Percentiles rank a stretch among this genome's conserved stretches.
Conservation (phyloP, 768 basidiomycete genomes). For the Boletus sp. region DNA sequence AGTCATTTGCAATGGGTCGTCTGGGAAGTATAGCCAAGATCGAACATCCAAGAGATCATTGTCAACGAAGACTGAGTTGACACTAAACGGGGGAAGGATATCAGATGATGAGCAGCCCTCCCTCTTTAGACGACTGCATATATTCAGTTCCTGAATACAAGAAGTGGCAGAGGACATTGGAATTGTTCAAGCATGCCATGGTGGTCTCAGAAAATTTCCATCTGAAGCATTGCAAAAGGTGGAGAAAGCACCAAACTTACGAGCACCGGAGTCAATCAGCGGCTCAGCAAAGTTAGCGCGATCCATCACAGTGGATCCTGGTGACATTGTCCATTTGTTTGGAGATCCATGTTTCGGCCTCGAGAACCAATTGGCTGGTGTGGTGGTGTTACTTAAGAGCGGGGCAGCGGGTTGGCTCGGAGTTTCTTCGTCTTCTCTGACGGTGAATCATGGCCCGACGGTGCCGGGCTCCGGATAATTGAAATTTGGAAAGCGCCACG, state of each 20-base stretch:
- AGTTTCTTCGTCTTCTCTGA: conserved; percentile 26
- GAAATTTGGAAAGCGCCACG: too few species aligned
- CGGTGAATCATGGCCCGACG: conserved; percentile 46
- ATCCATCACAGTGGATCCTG: conserved; percentile 77
- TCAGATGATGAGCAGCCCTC: not conserved
- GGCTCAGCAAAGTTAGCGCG: conserved; percentile 82
- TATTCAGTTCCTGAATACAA: conserved; percentile 78
- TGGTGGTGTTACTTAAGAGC: conserved; percentile 84
- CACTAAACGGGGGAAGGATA: conserved; percentile 29
- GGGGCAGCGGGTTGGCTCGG: not conserved
- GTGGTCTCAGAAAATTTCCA: conserved; percentile 87
- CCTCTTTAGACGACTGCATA: conserved; percentile 2
- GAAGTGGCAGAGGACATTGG: conserved; percentile 87
- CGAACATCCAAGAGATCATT: conserved; percentile 81
- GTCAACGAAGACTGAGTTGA: conserved; percentile 88
- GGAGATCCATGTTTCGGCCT: conserved; percentile 5
- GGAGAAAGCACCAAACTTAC: conserved; percentile 86
- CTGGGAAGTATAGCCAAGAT: conserved; percentile 86
- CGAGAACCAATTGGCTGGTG: conserved; percentile 70
- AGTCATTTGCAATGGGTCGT: conserved; percentile 77
- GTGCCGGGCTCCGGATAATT: conserved; percentile 75
- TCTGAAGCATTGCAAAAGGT: conserved; percentile 94
- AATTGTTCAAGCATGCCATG: conserved; percentile 89
- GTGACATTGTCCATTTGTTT: not conserved
- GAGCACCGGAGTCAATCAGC: conserved; percentile 81